A percentile compares a stretch with the other conserved stretches of the same genome.
Conservation (phyloP, 129 eudicot genomes). For the Glebionis coronaria region DNA sequence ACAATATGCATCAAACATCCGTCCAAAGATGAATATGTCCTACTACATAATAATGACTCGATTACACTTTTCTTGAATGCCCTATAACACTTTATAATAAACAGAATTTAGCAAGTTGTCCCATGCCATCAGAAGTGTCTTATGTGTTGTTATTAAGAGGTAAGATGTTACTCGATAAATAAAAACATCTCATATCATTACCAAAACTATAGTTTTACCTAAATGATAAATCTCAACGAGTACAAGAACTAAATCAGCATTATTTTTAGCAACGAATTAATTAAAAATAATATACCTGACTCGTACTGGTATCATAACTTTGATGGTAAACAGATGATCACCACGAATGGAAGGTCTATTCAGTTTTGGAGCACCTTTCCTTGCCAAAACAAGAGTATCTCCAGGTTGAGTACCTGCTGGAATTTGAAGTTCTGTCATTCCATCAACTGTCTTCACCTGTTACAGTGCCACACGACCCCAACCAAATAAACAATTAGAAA, state of each 20-base stretch:
- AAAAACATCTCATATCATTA: slow-evolving; percentile 3
- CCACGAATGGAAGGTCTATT: slow-evolving; percentile 98
- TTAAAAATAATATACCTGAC: slow-evolving; percentile 51
- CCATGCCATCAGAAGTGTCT: background rate
- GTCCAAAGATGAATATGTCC: background rate
- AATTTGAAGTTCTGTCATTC: slow-evolving; percentile 72
- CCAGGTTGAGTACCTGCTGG: slow-evolving; percentile 99
- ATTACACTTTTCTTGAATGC: background rate
- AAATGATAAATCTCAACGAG: background rate
- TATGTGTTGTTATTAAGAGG: background rate
- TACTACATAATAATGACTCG: background rate
- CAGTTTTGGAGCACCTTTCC: slow-evolving; percentile 89
- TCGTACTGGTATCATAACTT: slow-evolving; percentile 88
- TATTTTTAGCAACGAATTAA: background rate
- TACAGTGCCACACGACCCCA: slow-evolving; percentile 17
- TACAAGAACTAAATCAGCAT: background rate
- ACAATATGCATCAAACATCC: background rate
- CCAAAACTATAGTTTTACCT: background rate
- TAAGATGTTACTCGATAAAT: background rate
- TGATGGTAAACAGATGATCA: slow-evolving; percentile 82
- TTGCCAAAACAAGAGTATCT: slow-evolving; percentile 90
- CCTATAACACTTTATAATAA: background rate
- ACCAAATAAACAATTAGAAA: background rate
- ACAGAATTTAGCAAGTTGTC: background rate
- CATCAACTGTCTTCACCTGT: slow-evolving; percentile 97